phyloP scores from a whole-genome alignment of 768 basidiomycete genomes.

The Cystobasidium tubakii region DNA sequence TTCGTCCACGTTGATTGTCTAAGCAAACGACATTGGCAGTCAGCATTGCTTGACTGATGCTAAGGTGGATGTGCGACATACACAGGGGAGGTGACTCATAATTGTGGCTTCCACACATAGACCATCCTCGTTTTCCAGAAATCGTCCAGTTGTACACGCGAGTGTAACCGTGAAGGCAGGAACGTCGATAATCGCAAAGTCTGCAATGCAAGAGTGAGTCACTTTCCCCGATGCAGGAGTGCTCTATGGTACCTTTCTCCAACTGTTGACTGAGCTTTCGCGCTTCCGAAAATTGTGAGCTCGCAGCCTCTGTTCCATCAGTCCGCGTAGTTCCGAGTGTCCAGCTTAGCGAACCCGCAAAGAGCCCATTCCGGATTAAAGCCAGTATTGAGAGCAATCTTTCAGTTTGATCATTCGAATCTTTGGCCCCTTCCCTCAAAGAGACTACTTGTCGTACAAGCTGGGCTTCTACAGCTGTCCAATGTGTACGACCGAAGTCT shows the following conservation, averaged over 20 bases:
- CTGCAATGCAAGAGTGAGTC: constrained; percentile 50
- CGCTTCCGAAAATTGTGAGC: constrained; percentile 42
- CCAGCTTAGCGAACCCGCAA: constrained; percentile 58
- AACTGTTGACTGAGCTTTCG: constrained; percentile 42
- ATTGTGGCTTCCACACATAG: constrained; percentile 57
- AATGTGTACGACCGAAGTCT: constrained; percentile 53
- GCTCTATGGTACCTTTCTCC: constrained; percentile 44
- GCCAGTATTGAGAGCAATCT: constrained; percentile 57
- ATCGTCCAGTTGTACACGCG: background rate
- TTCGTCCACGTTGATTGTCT: constrained; percentile 63
- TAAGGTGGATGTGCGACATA: background rate
- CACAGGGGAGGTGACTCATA: constrained; percentile 67
- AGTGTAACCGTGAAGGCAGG: constrained; percentile 41
- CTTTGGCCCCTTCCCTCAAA: constrained; percentile 49
- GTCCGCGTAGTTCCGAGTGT: constrained; percentile 6
- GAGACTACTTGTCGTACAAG: constrained; percentile 36
- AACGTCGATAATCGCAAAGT: constrained; percentile 61
- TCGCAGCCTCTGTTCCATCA: constrained; percentile 29
- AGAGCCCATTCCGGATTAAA: constrained; percentile 55
- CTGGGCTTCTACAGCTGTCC: constrained; percentile 40
- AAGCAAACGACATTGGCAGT: constrained; percentile 3
- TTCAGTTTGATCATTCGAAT: constrained; percentile 50
- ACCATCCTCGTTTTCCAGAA: constrained; percentile 38
- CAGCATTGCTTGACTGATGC: background rate
- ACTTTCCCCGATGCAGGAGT: background rate